Base-by-base conservation (phyloP, 768 basidiomycete species). In the Auricularia sp. region DNA sequence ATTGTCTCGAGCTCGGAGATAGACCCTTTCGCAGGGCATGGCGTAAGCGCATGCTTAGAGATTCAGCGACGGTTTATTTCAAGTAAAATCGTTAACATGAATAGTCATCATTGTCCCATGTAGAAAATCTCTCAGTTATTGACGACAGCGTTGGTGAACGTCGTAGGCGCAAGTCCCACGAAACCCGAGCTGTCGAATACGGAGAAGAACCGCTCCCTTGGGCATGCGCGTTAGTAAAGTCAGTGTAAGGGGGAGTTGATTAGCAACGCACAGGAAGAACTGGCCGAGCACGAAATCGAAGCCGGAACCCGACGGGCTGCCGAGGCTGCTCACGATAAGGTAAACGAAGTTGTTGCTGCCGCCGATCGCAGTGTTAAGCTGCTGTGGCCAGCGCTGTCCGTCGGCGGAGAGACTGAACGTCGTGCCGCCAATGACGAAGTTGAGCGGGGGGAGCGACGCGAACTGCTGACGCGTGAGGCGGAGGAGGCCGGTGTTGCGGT, bases 331-430 rank as follows among this genome's bases (percentile, higher is more conserved):
- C 7, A 77, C 74, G 61, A 79, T 73, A 36, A 86, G 76, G 67
- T 86, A 87, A 66, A 87, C 86, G 63, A 73, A 72, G 68, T 71
- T 68, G 3, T 74, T 66, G 34, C 74, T 71, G 54, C 88, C 88
- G 63, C 85, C 85, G 12, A 90, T 79, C 36, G 74, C 73, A 14
- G 75, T 72, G 75, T 89, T 88, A 66, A 84, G 75, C 3, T 76
- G 69, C 59, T 84, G 82, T 0, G 86, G 87, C 85, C 86, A 88
- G 66, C 86, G 83, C 77, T 90, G 87, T 2, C 84, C 86, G 68
- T 87, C 85, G n/a, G 83, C 70, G 3, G 82, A 84, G 64, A 88
- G 67, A 71, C 83, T 81, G 68, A 79, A 86, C 8, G 78, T 79
- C 16, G 73, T 73, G 81, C 84, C 74, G 12, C 79, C 82, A 60